Evolutionary conservation across 169 alveolate species (phyloP).

Genomic region (Eimeria falciformis): DNA sequence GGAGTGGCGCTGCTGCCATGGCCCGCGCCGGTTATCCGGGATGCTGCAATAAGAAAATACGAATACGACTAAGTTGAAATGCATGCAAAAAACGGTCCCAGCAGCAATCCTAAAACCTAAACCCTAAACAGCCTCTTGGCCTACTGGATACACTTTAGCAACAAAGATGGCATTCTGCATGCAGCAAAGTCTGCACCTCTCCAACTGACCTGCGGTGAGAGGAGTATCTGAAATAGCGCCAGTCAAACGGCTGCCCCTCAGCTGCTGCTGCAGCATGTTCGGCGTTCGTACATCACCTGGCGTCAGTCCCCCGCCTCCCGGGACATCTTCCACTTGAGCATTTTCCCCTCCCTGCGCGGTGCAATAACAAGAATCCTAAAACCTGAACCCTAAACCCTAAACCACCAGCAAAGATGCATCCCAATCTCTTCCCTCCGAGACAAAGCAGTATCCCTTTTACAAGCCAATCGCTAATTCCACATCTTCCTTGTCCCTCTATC

Average conservation of each 20-base stretch:
- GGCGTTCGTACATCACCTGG: slow-evolving; percentile 72
- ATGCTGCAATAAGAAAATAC: background rate
- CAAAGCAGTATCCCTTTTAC: too few relatives aligned
- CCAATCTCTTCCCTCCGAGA: too few relatives aligned
- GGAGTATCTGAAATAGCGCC: slow-evolving; percentile 70
- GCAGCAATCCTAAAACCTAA: too few relatives aligned
- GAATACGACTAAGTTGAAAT: background rate
- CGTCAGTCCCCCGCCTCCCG: slow-evolving; percentile 46
- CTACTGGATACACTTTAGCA: too few relatives aligned
- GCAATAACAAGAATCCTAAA: too few relatives aligned
- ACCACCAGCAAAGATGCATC: too few relatives aligned
- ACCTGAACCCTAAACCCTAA: too few relatives aligned
- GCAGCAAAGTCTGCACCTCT: background rate
- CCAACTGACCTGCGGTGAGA: slow-evolving; percentile 52
- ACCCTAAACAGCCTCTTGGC: too few relatives aligned
- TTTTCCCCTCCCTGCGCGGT: slow-evolving; percentile 66
- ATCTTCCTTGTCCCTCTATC: too few relatives aligned
- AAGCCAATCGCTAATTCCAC: too few relatives aligned
- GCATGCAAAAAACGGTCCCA: too few relatives aligned
- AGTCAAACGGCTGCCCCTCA: slow-evolving; percentile 68
- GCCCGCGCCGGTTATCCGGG: slow-evolving; percentile 63
- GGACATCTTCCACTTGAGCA: slow-evolving; percentile 57
- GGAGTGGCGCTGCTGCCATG: slow-evolving; percentile 73
- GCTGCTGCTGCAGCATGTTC: slow-evolving; percentile 60
- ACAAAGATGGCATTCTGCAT: too few relatives aligned